Conservation (phyloP, 2,329 filamentous ascomycete species). For the Ceratocystis cubensis region DNA sequence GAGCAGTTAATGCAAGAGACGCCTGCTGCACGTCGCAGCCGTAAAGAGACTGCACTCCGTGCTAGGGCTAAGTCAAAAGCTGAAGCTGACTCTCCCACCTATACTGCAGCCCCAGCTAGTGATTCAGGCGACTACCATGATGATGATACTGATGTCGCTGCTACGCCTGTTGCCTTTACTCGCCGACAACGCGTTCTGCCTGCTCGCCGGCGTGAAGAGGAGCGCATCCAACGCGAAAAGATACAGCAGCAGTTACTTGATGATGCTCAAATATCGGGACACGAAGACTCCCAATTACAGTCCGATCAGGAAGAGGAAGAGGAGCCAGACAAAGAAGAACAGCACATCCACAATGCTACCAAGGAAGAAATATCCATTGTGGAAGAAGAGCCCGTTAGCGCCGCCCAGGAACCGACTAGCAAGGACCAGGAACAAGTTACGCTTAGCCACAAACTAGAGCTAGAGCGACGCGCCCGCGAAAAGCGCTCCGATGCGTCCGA, state of each 20-base stretch:
- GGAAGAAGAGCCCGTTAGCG: neutral
- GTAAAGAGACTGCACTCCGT: constrained; percentile 6
- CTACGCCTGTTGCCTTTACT: neutral
- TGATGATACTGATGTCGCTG: neutral
- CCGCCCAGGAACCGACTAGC: neutral
- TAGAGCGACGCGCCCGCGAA: neutral
- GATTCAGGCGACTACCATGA: neutral
- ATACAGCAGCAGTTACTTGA: neutral
- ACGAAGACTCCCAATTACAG: neutral
- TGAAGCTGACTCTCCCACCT: neutral
- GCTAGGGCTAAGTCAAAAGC: neutral
- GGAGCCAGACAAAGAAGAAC: neutral
- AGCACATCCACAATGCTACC: neutral
- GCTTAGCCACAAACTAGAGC: neutral
- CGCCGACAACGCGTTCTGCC: constrained; percentile 17
- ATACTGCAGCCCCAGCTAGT: neutral
- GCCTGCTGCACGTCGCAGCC: constrained; percentile 12
- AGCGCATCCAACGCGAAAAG: constrained; percentile 5
- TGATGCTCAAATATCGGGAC: neutral
- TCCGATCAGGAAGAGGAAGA: neutral
- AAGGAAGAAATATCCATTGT: neutral
- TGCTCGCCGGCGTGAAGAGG: constrained; percentile 9
- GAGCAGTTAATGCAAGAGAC: constrained; percentile 20
- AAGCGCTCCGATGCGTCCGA: constrained; percentile 1
- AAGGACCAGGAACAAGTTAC: neutral